Base-by-base conservation (phyloP, 1,139 yeast species). In the Arxiozyma bovina region DNA sequence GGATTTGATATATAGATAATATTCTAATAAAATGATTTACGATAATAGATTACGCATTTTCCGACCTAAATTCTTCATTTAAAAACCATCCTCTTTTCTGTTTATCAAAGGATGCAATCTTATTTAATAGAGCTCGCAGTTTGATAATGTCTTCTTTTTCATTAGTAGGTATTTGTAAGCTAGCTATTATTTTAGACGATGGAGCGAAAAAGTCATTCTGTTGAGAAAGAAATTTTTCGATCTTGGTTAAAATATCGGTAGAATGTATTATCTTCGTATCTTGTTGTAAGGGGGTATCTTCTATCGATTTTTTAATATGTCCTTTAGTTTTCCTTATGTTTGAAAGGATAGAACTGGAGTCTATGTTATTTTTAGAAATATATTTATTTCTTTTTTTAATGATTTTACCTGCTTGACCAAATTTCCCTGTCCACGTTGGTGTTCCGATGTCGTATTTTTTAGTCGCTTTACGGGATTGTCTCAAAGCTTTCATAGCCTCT, bases 351-450 rank as follows among this genome's bases (percentile, higher is more conserved):
- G 69, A 61, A 7, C 67, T 61, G 15, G 59, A 41, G n/a, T 51
- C 15, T 34, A 63, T 60, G 11, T 60, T 63, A 42, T 50, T 56
- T 12, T 53, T 50, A 0, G 20, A 15, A 3, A 34, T 15, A 20
- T 43, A 21, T 8, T 53, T 54, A 17, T 25, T 45, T 47, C 60
- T 62, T 22, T 45, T 76, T 40, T 60, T 60, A 2, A 23, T 41
- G 62, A 68, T 71, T 69, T 69, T 77, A 55, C 96, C 96, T 0
- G 96, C 96, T 23, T 74, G 70, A 0, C 99, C 99, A 73, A 85
- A 89, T 61, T 80, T 80, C 0, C 99, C 99, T 0, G 99, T 93
- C 96, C 97, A 93, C 0, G 99, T 93, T 0, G 97, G 98, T 0
- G 87, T 83, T 4, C 96, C 96, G 34, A 90, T 75, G 41, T 79